These are phyloP conservation scores for Alternaria conjuncta DNA, from an alignment of 2,329 filamentous ascomycete genomes.

Conservation along the genomic window DNA sequence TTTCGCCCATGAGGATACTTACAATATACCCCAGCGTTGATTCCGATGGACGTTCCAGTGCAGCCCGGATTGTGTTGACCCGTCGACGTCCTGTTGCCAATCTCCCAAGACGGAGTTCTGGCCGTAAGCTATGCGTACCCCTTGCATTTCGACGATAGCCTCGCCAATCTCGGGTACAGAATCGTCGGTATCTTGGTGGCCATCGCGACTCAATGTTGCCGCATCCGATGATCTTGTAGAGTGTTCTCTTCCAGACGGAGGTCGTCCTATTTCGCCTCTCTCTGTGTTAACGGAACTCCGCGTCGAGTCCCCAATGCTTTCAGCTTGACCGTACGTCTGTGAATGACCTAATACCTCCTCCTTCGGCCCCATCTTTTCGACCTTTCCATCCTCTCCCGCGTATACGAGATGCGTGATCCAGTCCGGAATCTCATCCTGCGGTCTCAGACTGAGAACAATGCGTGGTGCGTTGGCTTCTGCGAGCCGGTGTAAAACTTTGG, in stretches of 20 bases:
- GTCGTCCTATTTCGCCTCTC: conserved; percentile 34
- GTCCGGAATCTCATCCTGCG: conserved; percentile 84
- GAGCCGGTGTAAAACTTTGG: conserved; percentile 71
- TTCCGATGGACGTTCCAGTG: conserved; percentile 84
- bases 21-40: conserved; percentile 86
- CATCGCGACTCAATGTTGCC: conserved; percentile 38
- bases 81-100: conserved; percentile 69
- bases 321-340: conserved; percentile 32
- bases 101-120: conserved; percentile 78
- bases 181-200: conserved; percentile 32
- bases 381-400: conserved; percentile 69
- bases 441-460: conserved; percentile 77
- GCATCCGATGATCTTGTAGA: neutral
- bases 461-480: conserved; percentile 72
- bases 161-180: conserved; percentile 59
- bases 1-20: too few relatives aligned
- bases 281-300: conserved; percentile 29
- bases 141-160: conserved; percentile 83
- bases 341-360: conserved; percentile 63
- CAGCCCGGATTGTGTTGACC: conserved; percentile 65
- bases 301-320: conserved; percentile 10
- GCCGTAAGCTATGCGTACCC: conserved; percentile 82
- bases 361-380: conserved; percentile 71
- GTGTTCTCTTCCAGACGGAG: conserved; percentile 34
- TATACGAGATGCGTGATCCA: conserved; percentile 90